Evolutionary conservation across 371 early-diverging fungal genomes (phyloP), one percentile per base, ranked within the genome.

Genomic region (Lichtheimia ramosa): DNA sequence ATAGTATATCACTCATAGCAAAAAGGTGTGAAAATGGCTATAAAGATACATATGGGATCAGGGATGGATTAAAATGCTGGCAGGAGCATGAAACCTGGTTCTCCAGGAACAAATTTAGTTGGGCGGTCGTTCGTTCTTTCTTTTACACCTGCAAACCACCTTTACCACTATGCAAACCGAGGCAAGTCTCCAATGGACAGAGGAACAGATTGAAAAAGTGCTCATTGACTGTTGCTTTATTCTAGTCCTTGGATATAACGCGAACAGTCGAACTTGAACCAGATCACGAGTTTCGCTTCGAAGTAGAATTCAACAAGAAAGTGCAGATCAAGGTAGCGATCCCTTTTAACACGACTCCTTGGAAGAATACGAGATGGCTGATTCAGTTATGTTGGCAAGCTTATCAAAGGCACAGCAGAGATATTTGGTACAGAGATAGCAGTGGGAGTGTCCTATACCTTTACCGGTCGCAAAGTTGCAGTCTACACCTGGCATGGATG

Each of bases 401-500:
- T 96, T 0, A 60, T 76, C 12, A 79, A 82, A 50, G 98, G 97
- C 16, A 82, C 82, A 3, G 96, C 94, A 3, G 97, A 97, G 68
- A 84, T 95, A 15, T 94, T 92, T 80, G 98, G 97, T 7, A 86
- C 93, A 3, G 97, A 97, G 64, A 76, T 96, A 3, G 94, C 90
- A 1, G 64, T 79, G n/a, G 91, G 87, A 28, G 75, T 83, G 23
- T 77, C 70, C 25, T 95, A 96, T 72, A 65, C 78, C 7, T 93
- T 98, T 66, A 77, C 81, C 43, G 93, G 94, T 21, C 73, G 84
- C 52, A 96, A 96, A 73, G 77, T 90, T 15, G 96, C 96, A n/a
- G 83, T 96, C 0, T 97, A 92, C 70, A 93, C 94, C 3, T 98
- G 94, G 93, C 89, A 93, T 58, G 98, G 97, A 15, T 96, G 96